Evolutionary conservation across 345 rosid species (phyloP).

Genomic region (Reutealis trisperma): DNA sequence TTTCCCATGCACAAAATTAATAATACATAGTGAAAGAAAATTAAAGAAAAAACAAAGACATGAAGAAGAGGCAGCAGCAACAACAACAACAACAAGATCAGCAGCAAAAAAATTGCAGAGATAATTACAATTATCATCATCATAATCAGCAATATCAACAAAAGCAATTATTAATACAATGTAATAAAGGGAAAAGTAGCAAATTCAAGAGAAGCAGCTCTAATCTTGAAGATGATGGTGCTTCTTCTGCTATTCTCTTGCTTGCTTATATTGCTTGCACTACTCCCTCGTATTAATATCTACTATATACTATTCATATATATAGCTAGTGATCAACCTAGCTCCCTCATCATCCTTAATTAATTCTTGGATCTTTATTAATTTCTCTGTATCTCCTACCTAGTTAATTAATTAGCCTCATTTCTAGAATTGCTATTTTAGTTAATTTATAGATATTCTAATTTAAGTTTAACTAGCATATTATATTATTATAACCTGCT

Average conservation of each 20-base stretch:
- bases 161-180: conserved; percentile 38
- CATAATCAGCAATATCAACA: conserved; percentile 30
- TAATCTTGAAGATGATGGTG: conserved; percentile 75
- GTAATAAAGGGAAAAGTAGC: conserved; percentile 64
- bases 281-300: conserved; percentile 39
- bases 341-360: too few species aligned
- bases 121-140: conserved; percentile 14
- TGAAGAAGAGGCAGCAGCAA: conserved; percentile 47
- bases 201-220: conserved; percentile 87
- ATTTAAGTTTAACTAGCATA: too few species aligned
- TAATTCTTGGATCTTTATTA: too few species aligned
- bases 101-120: conserved; percentile 26
- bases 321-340: too few species aligned
- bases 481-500: too few species aligned
- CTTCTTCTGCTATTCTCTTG: conserved; percentile 82
- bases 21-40: too few species aligned
- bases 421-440: too few species aligned
- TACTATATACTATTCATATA: too few species aligned
- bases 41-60: neutral
- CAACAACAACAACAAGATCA: conserved; percentile 17
- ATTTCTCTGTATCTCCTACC: too few species aligned
- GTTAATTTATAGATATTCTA: too few species aligned
- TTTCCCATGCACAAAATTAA: conserved; percentile 27
- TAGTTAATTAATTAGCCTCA: too few species aligned
- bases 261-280: conserved; percentile 86